These are phyloP conservation scores for Phialophora macrospora DNA, from an alignment of 2,329 filamentous ascomycete species.

Conservation along the genomic window DNA sequence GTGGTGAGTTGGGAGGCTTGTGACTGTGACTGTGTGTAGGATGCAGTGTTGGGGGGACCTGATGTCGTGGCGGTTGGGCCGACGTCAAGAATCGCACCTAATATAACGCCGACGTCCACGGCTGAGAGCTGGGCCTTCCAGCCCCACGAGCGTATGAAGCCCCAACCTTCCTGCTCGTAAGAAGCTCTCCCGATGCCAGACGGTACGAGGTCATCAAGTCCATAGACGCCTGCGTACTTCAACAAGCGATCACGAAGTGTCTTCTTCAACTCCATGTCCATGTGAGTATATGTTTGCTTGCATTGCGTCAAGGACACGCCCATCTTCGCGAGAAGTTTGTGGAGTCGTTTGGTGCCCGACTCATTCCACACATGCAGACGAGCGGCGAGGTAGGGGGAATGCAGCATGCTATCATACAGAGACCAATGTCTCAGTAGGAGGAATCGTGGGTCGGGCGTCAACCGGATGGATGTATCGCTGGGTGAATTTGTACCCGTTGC, in stretches of 20 bases:
- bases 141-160: conserved; percentile 95
- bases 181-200: conserved; percentile 71
- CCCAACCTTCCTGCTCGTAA: conserved; percentile 87
- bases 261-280: conserved; percentile 96
- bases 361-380: conserved; percentile 95
- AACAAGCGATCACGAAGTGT: conserved; percentile 82
- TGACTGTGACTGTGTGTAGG: conserved; percentile 22
- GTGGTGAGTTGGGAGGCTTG: not conserved
- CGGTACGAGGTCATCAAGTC: conserved; percentile 90
- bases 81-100: conserved; percentile 91
- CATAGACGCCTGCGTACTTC: conserved; percentile 91
- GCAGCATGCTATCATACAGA: conserved; percentile 96
- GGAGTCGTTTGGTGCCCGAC: conserved; percentile 80
- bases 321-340: conserved; percentile 97
- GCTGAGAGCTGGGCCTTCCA: conserved; percentile 95
- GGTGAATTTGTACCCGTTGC: conserved; percentile 69
- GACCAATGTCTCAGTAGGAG: conserved; percentile 95
- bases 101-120: conserved; percentile 89
- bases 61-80: conserved; percentile 52
- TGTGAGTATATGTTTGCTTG: conserved; percentile 94
- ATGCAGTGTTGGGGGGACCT: conserved; percentile 5
- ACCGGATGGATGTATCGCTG: conserved; percentile 86
- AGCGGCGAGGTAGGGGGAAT: conserved; percentile 92
- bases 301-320: conserved; percentile 92
- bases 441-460: conserved; percentile 93